These are phyloP conservation scores for Schizonepeta tenuifolia DNA, from an alignment of 257 asterid species.

Conservation along the genomic window DNA sequence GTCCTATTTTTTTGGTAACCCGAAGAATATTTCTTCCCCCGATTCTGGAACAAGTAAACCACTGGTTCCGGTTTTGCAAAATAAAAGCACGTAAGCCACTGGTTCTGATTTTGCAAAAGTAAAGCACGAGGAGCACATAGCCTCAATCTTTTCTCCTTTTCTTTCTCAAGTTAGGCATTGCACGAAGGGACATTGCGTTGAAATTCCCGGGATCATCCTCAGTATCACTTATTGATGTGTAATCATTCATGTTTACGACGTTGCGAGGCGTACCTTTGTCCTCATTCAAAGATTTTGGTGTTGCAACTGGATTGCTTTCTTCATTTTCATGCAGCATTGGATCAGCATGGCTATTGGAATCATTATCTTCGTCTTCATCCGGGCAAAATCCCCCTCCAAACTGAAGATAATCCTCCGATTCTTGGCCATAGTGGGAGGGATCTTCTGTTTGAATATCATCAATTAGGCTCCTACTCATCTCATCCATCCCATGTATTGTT, in stretches of 20 bases:
- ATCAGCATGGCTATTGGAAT: not conserved
- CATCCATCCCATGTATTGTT: conserved; percentile 17
- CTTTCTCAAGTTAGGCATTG: conserved; percentile 83
- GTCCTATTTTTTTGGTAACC: too few species aligned
- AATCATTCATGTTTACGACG: conserved; percentile 27
- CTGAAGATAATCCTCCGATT: conserved; percentile 55
- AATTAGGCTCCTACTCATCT: conserved; percentile 11
- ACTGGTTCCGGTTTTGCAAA: not conserved
- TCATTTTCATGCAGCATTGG: conserved; percentile 28
- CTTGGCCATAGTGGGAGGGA: conserved; percentile 34
- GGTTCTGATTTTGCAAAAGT: not conserved
- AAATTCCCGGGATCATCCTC: conserved; percentile 28
- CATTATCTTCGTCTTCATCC: conserved; percentile 56
- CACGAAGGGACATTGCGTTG: conserved; percentile 51
- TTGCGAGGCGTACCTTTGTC: conserved; percentile 19
- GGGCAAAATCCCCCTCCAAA: conserved; percentile 86
- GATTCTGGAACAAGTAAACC: too few species aligned
- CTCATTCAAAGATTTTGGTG: conserved; percentile 18
- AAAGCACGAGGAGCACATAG: not conserved
- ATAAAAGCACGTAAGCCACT: not conserved
- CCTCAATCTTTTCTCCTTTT: conserved; percentile 47
- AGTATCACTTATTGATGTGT: not conserved
- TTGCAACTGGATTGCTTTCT: conserved; percentile 21
- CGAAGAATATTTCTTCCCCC: too few species aligned
- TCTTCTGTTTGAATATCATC: conserved; percentile 38